These are phyloP conservation scores for Aeschynomene evenia DNA, from an alignment of 306 rosid genomes.

Conservation along the genomic window DNA sequence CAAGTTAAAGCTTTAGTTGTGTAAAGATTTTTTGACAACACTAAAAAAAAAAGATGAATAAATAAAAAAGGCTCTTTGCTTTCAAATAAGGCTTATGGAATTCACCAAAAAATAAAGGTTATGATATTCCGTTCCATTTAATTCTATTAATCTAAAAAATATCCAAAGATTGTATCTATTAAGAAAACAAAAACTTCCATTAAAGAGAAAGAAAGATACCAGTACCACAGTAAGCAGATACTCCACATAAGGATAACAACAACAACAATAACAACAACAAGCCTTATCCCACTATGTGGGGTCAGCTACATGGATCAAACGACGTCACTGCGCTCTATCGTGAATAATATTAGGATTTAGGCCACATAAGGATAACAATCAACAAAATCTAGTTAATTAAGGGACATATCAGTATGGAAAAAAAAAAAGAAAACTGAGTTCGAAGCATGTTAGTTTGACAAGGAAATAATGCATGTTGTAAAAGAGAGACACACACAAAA, in stretches of 20 bases:
- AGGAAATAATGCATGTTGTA: background rate
- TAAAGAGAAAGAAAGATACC: conserved; percentile 22
- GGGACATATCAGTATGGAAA: background rate
- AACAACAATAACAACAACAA: too few species aligned
- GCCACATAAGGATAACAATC: background rate
- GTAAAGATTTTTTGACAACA: background rate
- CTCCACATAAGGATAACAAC: conserved; percentile 2
- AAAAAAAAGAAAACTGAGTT: too few species aligned
- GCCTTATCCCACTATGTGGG: too few species aligned
- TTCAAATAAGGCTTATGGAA: background rate
- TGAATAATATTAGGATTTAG: too few species aligned
- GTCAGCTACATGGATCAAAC: too few species aligned
- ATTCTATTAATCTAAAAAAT: too few species aligned
- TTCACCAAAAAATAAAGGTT: background rate
- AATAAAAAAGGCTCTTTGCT: background rate
- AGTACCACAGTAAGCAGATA: background rate
- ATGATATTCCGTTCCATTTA: background rate
- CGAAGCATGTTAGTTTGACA: background rate
- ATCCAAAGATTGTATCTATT: background rate
- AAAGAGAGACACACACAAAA: background rate
- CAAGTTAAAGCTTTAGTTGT: background rate
- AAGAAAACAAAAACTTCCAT: conserved; percentile 4
- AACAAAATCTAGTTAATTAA: conserved; percentile 5
- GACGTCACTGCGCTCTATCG: too few species aligned
- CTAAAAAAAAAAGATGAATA: too few species aligned